A percentile compares a stretch with the other conserved stretches of the same genome.
Conservation (phyloP, 805 yeast genomes). For the Yamadazyma kitorensis region DNA sequence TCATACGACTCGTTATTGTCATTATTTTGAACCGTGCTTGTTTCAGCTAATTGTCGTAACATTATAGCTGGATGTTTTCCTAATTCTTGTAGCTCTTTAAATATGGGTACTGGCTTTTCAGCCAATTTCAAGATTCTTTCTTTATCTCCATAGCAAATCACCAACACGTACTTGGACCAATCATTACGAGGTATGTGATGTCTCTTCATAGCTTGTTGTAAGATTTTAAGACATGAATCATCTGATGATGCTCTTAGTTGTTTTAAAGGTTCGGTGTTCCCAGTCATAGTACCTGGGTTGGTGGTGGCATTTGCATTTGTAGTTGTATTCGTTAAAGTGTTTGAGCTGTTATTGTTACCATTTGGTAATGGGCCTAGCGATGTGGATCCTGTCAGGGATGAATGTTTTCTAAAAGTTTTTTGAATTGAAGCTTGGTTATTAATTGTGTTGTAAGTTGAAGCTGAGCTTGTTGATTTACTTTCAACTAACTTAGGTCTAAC, state of each 20-base stretch:
- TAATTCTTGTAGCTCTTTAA: conserved; percentile 78
- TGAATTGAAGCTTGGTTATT: conserved; percentile 5
- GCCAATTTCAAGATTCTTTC: conserved; percentile 79
- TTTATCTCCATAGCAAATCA: conserved; percentile 87
- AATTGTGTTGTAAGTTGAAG: conserved; percentile 23
- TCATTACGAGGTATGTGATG: conserved; percentile 76
- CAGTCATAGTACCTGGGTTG: no score
- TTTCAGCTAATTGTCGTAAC: conserved; percentile 74
- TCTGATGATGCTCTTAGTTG: conserved; percentile 83
- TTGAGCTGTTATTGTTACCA: conserved; percentile 15
- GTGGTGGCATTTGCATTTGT: conserved; percentile 9
- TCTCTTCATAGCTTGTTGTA: conserved; percentile 85
- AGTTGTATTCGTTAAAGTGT: conserved; percentile 13
- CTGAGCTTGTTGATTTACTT: conserved; percentile 19
- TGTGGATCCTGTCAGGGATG: conserved; percentile 10
- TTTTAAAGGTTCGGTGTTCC: conserved; percentile 74
- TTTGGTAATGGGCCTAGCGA: no score
- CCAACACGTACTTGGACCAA: conserved; percentile 85
- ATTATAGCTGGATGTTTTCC: conserved; percentile 90
- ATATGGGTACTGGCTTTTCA: conserved; percentile 84
- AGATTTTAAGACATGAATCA: conserved; percentile 84
- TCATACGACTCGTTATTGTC: conserved; percentile 26
- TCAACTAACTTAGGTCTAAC: conserved; percentile 24
- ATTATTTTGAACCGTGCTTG: conserved; percentile 19
- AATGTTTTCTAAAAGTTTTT: conserved; percentile 11